These are phyloP conservation scores for Monosporascus sp. DNA, from an alignment of 2,329 filamentous ascomycete genomes.

Conservation along the genomic window DNA sequence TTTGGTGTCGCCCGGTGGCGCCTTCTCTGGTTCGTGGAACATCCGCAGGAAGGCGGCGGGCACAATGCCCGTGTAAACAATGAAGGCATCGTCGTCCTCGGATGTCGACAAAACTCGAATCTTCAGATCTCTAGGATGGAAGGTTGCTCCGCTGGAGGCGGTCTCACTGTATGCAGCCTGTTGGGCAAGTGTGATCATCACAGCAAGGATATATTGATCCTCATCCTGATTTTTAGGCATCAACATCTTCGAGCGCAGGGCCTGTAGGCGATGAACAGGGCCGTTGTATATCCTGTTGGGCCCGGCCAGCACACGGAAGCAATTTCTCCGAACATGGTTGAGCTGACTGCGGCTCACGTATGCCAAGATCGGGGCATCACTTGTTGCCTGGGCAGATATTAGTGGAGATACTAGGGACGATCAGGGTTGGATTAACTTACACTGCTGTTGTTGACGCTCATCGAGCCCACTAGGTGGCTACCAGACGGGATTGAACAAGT, in stretches of 20 bases:
- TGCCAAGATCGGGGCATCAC: conserved; percentile 33
- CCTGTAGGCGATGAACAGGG: conserved; percentile 44
- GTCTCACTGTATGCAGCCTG: conserved; percentile 41
- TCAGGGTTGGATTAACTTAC: no score
- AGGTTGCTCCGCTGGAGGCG: conserved; percentile 7
- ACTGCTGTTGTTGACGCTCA: no score
- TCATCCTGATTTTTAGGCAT: conserved; percentile 43
- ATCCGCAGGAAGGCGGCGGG: conserved; percentile 43
- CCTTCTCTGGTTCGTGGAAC: conserved; percentile 43
- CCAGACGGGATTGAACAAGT: conserved; percentile 31
- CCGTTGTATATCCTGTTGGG: conserved; percentile 38
- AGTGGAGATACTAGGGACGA: no score
- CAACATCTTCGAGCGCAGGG: conserved; percentile 41
- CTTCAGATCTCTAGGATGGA: conserved; percentile 36
- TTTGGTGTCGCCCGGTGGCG: conserved; percentile 28
- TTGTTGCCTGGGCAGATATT: conserved; percentile 4
- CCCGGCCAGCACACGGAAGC: conserved; percentile 40
- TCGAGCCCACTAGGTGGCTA: conserved; percentile 12
- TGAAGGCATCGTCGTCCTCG: conserved; percentile 45
- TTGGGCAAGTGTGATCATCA: conserved; percentile 54
- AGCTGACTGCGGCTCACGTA: conserved; percentile 47
- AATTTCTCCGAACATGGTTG: conserved; percentile 37
- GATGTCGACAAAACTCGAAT: conserved; percentile 42
- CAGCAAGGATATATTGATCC: conserved; percentile 47
- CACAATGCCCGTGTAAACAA: conserved; percentile 48